Percentiles rank a stretch among this genome's conserved stretches.
Evolutionary conservation across 441 rosid species (phyloP).

Genomic region (Breynia disticha): DNA sequence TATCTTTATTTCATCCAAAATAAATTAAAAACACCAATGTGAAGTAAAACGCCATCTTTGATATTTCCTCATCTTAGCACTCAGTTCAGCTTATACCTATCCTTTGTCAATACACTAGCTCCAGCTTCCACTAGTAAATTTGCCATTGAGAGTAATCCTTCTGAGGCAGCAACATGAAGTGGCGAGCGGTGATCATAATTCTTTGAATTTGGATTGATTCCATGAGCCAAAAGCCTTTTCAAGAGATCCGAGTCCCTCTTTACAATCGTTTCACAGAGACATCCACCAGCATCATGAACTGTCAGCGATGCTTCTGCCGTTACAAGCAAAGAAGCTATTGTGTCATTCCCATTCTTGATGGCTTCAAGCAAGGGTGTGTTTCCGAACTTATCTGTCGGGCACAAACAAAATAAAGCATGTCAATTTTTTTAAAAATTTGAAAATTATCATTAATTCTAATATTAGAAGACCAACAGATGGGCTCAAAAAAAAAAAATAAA

Average conservation of each 20-base stretch:
- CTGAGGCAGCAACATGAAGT: conserved; percentile 87
- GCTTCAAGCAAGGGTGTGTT: conserved; percentile 85
- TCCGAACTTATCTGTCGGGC: conserved; percentile 70
- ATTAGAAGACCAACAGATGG: too few relatives aligned
- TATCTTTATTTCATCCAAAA: too few relatives aligned
- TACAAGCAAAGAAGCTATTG: conserved; percentile 47
- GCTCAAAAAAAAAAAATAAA: conserved; percentile 4
- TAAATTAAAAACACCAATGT: too few relatives aligned
- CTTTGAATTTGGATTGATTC: conserved; percentile 70
- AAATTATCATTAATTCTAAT: too few relatives aligned
- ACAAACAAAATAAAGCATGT: conserved; percentile 4
- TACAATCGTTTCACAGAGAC: conserved; percentile 51
- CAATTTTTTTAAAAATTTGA: too few relatives aligned
- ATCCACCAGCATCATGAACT: conserved; percentile 67
- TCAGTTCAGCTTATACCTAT: conserved; percentile 39
- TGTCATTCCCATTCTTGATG: conserved; percentile 59
- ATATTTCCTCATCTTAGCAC: too few relatives aligned
- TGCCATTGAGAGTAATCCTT: conserved; percentile 67
- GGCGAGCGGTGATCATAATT: conserved; percentile 85
- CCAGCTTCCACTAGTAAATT: conserved; percentile 69
- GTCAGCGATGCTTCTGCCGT: conserved; percentile 60
- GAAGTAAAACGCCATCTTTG: too few relatives aligned
- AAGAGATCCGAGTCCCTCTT: conserved; percentile 73
- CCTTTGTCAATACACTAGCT: conserved; percentile 65
- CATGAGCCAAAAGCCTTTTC: conserved; percentile 55